A percentile compares a stretch with the other conserved stretches of the same genome.
Conservation (phyloP, 169 alveolate genomes). For the Babesia ovis region DNA sequence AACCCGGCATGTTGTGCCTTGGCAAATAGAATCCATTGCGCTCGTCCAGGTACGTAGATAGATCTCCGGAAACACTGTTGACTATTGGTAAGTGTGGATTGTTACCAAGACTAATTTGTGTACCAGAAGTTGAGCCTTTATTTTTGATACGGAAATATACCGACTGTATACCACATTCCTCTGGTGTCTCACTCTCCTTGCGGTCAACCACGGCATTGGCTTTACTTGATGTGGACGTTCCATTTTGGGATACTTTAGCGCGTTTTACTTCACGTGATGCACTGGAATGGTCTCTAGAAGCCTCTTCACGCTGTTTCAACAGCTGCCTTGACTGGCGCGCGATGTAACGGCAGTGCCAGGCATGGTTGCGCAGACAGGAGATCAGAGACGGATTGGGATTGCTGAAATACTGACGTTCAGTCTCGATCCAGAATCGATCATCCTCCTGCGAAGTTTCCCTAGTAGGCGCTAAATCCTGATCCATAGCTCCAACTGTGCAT, state of each 20-base stretch:
- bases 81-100: not conserved
- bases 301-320: conserved; percentile 20
- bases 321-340: conserved; percentile 32
- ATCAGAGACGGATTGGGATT: conserved; percentile 52
- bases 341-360: conserved; percentile 64
- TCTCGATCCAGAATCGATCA: conserved; percentile 64
- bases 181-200: not conserved
- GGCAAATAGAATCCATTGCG: not conserved
- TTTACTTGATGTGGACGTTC: not conserved
- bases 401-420: conserved; percentile 60
- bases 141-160: conserved; percentile 18
- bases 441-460: conserved; percentile 60
- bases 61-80: not conserved
- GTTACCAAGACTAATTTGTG: not conserved
- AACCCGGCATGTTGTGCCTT: not conserved
- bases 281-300: not conserved
- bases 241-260: not conserved
- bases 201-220: not conserved
- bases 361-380: conserved; percentile 56
- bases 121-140: not conserved
- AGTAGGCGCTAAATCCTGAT: conserved; percentile 25
- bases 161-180: not conserved
- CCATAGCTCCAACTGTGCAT: conserved; percentile 30
- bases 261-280: not conserved
- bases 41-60: not conserved